Evolutionary conservation across 2,329 filamentous ascomycete genomes (phyloP).

Genomic region (Chrysosporium keratinophilum): DNA sequence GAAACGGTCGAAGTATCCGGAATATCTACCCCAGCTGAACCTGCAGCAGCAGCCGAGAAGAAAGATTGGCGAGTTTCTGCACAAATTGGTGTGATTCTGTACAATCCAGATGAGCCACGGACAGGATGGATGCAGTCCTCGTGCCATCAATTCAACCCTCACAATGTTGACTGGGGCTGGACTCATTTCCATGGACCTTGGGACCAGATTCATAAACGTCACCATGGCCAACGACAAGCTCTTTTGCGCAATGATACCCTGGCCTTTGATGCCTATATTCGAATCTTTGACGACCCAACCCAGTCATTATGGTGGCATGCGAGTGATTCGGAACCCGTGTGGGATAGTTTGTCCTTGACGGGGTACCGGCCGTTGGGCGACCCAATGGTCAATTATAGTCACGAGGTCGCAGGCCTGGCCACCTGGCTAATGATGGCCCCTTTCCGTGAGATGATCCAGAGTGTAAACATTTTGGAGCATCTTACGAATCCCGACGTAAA

Average conservation of each 20-base stretch:
- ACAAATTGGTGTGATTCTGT: slow-evolving; percentile 51
- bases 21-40: not conserved
- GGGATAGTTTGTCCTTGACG: slow-evolving; percentile 49
- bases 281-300: slow-evolving; percentile 51
- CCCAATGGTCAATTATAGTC: slow-evolving; percentile 37
- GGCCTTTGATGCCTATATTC: slow-evolving; percentile 52
- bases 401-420: slow-evolving; percentile 46
- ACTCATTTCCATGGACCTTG: slow-evolving; percentile 51
- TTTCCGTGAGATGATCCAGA: slow-evolving; percentile 47
- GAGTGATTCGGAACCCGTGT: slow-evolving; percentile 43
- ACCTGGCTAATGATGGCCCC: slow-evolving; percentile 51
- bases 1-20: slow-evolving; percentile 11
- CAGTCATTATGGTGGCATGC: slow-evolving; percentile 52
- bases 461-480: slow-evolving; percentile 39
- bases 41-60: slow-evolving; percentile 8
- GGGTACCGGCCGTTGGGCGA: slow-evolving; percentile 45
- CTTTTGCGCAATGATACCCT: slow-evolving; percentile 52
- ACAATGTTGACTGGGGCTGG: slow-evolving; percentile 54
- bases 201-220: slow-evolving; percentile 48
- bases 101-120: slow-evolving; percentile 53
- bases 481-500: slow-evolving; percentile 36
- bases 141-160: slow-evolving; percentile 49
- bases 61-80: slow-evolving; percentile 44
- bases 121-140: slow-evolving; percentile 48
- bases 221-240: slow-evolving; percentile 48